Percentiles rank a stretch among this genome's conserved stretches.
Conservation (phyloP, 192 early-diverging fungal species). For the Backusella parvicylindrica region DNA sequence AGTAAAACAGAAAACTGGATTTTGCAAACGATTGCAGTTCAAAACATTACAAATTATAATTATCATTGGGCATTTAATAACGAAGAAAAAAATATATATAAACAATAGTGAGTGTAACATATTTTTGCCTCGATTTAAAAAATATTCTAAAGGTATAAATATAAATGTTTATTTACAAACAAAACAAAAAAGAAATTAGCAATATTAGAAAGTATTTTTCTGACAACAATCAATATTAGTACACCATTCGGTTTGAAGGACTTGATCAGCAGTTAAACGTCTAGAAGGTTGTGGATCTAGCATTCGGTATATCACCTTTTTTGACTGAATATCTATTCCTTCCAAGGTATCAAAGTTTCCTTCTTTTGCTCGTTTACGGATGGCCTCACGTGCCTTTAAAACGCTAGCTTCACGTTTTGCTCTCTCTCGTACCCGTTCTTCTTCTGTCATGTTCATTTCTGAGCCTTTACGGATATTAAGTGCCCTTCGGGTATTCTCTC, state of each 20-base stretch:
- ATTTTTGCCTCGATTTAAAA: neutral
- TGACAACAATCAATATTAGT: slow-evolving; percentile 13
- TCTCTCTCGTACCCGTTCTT: slow-evolving; percentile 10
- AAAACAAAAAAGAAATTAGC: neutral
- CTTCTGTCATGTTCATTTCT: slow-evolving; percentile 2
- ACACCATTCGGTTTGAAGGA: slow-evolving; percentile 19
- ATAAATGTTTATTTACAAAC: slow-evolving; percentile 2
- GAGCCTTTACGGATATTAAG: slow-evolving; percentile 8
- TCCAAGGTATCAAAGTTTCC: slow-evolving; percentile 17
- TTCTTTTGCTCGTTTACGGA: slow-evolving; percentile 9
- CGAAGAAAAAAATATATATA: neutral
- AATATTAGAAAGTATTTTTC: neutral
- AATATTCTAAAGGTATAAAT: neutral
- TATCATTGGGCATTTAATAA: neutral
- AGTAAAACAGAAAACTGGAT: neutral
- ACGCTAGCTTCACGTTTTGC: slow-evolving; percentile 9
- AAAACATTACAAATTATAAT: neutral
- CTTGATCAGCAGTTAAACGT: neutral
- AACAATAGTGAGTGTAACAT: neutral
- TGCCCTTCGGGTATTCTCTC: neutral
- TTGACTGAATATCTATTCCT: neutral
- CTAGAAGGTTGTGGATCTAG: slow-evolving; percentile 8
- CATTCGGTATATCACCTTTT: slow-evolving; percentile 19
- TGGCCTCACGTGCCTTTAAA: neutral
- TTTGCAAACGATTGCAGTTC: neutral